Evolutionary conservation across 2,329 filamentous ascomycete genomes (phyloP).

Genomic region (Phoma sp.): DNA sequence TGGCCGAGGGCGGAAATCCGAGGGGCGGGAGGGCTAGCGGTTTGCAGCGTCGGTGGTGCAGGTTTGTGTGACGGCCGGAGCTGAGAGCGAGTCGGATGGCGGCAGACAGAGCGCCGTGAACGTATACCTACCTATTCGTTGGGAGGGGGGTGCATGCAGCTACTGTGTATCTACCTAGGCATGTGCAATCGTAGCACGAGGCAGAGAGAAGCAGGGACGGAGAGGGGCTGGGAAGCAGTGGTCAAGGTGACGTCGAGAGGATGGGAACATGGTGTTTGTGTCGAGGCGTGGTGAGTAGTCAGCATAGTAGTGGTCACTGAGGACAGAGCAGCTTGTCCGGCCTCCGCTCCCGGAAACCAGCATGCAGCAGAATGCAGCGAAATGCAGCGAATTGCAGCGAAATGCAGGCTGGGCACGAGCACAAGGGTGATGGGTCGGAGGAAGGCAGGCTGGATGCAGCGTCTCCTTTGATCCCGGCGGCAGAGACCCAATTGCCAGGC

Average conservation of each 20-base stretch:
- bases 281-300: background rate
- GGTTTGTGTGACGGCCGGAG: conserved; percentile 14
- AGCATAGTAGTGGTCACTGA: background rate
- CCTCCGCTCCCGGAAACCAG: conserved; percentile 3
- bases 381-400: background rate
- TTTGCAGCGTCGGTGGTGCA: conserved; percentile 9
- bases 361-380: conserved; percentile 3
- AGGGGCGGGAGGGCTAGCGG: conserved; percentile 31
- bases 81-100: conserved; percentile 11
- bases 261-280: conserved; percentile 1
- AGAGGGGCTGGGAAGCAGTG: conserved; percentile 6
- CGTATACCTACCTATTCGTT: background rate
- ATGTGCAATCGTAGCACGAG: background rate
- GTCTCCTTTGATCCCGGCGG: conserved; percentile 3
- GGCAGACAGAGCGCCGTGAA: background rate
- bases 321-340: conserved; percentile 4
- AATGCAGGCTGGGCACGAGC: background rate
- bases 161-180: background rate
- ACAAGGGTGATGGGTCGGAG: background rate
- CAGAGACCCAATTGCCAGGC: conserved; percentile 4
- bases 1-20: conserved; percentile 11
- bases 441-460: conserved; percentile 23
- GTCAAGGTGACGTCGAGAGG: conserved; percentile 7
- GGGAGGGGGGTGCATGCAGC: background rate
- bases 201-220: background rate